A percentile compares a stretch with the other conserved stretches of the same genome.
Conservation (phyloP, 108 stramenopile species). For the Cyclotella kingstonii region DNA sequence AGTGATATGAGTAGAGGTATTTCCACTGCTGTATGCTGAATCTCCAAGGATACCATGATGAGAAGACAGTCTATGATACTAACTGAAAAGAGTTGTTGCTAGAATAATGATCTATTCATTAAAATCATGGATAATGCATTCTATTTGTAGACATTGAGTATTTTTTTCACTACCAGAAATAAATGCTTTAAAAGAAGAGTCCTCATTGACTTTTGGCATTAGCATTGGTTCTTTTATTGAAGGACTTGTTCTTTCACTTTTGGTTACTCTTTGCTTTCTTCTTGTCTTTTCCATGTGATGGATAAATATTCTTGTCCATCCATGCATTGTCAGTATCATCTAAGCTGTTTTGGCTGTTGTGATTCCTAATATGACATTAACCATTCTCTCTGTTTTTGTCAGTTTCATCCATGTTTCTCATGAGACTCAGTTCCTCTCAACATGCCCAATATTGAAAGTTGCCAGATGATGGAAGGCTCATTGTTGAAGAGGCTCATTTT, state of each 20-base stretch:
- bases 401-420: conserved; percentile 1
- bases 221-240: background rate
- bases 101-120: conserved; percentile 48
- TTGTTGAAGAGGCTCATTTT: too few species aligned
- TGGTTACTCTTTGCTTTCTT: conserved; percentile 53
- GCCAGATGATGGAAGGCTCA: too few species aligned
- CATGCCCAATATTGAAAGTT: conserved; percentile 72
- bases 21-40: conserved; percentile 89
- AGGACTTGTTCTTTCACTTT: conserved; percentile 38
- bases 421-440: conserved; percentile 60
- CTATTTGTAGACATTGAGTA: conserved; percentile 23
- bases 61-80: conserved; percentile 91
- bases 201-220: conserved; percentile 2
- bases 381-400: background rate
- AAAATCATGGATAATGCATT: conserved; percentile 50
- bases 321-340: background rate
- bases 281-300: background rate
- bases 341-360: background rate
- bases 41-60: conserved; percentile 84
- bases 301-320: conserved; percentile 3
- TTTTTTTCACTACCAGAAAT: background rate
- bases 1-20: conserved; percentile 88
- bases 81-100: conserved; percentile 60
- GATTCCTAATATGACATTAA: too few species aligned
- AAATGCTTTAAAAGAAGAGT: background rate